Evolutionary conservation across 2,329 filamentous ascomycete species (phyloP), one percentile per base, ranked within the genome.

Genomic region (Botrytis galanthina): DNA sequence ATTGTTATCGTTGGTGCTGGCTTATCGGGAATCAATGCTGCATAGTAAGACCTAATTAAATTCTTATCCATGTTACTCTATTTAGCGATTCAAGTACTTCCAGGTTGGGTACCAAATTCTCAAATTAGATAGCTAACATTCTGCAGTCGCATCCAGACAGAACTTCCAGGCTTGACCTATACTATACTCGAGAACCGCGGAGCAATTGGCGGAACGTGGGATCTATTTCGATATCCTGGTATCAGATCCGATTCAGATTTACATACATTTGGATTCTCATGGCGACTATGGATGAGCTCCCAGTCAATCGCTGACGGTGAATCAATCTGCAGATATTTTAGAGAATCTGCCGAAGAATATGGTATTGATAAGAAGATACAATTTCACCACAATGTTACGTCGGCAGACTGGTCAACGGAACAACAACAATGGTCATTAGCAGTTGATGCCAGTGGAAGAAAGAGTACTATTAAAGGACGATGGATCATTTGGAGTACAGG

Each of bases 181-280:
- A 85, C 87, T 20, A 88, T 95, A 39, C 85, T 95, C 26, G 93
- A 95, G 81, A 86, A 85, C 2, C 89, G 93, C 48, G 84, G 86
- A 68, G 83, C 85, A 39, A 84, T 95, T 9, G 93, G 93, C 1
- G 93, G 93, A 1, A 95, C 93, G 0, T 95, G 93, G 93, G 90
- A 92, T 78, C 83, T 94, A 3, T 95, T 94, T 83, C 88, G 86
- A 59, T 95, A 94, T 77, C 92, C 92, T 0, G 91, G 93, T 12
- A 91, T 93, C 75, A 84, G 89, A 63, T 90, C 89, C 3, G 88
- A 91, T 75, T 89, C 88, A 0, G 88, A 91, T 78, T 83, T 91
- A 12, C 86, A 86, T 76, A 90, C 88, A 0, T 90, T 90, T 74
- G 88, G 87, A 29, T 94, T 94, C 77, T 82, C 87, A 1, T 95